phyloP scores from a whole-genome alignment of 257 asterid genomes.

The Vinca minor region DNA sequence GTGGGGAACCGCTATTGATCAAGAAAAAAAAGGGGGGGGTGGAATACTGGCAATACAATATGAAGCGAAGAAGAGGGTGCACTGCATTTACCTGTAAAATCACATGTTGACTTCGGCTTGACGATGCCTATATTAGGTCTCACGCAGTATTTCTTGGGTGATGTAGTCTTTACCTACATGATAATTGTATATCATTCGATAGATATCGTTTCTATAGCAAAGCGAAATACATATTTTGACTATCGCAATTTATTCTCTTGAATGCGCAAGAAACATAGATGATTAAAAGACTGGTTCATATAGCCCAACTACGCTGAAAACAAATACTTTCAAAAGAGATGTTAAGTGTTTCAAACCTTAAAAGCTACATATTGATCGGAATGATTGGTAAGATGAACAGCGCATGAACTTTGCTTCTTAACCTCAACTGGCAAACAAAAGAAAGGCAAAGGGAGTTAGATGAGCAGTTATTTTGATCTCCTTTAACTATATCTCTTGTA shows the following conservation, averaged over 20 bases:
- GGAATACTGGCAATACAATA: background rate
- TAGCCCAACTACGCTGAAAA: background rate
- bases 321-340: background rate
- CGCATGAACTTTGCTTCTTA: slow-evolving; percentile 67
- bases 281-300: background rate
- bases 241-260: background rate
- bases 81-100: slow-evolving; percentile 50
- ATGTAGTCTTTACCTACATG: slow-evolving; percentile 84
- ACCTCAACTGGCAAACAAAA: slow-evolving; percentile 55
- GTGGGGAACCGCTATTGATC: no score
- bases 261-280: background rate
- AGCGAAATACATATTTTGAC: background rate
- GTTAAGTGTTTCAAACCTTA: slow-evolving; percentile 57
- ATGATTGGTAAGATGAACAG: slow-evolving; percentile 56
- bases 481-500: background rate
- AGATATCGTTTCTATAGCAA: background rate
- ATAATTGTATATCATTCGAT: slow-evolving; percentile 11
- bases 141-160: slow-evolving; percentile 85
- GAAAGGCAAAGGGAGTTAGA: slow-evolving; percentile 8
- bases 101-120: slow-evolving; percentile 65
- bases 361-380: slow-evolving; percentile 77
- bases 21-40: no score
- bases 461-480: slow-evolving; percentile 1
- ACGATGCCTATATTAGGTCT: slow-evolving; percentile 79
- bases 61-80: slow-evolving; percentile 8